Evolutionary conservation across 805 yeast species (phyloP).

Genomic region (Candida michaelii): DNA sequence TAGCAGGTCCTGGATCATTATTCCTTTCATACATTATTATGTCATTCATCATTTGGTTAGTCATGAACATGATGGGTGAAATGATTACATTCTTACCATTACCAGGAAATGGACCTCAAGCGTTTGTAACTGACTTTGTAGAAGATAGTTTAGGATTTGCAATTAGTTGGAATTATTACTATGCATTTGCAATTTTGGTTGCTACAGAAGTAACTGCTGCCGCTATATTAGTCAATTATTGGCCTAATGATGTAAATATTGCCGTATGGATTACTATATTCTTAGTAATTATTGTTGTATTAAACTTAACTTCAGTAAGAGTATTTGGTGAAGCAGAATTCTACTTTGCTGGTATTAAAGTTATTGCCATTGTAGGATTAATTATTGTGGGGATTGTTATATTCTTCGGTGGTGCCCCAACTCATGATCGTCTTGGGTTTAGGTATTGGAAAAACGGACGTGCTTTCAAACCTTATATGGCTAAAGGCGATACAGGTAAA

Average conservation of each 20-base stretch:
- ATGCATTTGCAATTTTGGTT: constrained; percentile 31
- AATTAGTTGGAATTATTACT: constrained; percentile 35
- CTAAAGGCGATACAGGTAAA: constrained; percentile 56
- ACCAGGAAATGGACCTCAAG: constrained; percentile 35
- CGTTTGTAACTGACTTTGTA: constrained; percentile 29
- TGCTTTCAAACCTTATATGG: constrained; percentile 46
- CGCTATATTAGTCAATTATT: constrained; percentile 32
- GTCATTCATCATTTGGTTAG: constrained; percentile 26
- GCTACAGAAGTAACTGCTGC: constrained; percentile 39
- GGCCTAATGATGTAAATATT: constrained; percentile 29
- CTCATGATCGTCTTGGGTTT: constrained; percentile 70
- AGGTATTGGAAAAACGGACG: constrained; percentile 54
- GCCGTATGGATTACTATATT: constrained; percentile 46
- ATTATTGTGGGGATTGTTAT: constrained; percentile 61
- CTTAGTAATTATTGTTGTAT: constrained; percentile 36
- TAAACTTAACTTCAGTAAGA: constrained; percentile 49
- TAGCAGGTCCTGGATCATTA: constrained; percentile 67
- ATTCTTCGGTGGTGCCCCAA: constrained; percentile 77
- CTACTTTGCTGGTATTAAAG: constrained; percentile 62
- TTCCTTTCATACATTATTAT: constrained; percentile 38
- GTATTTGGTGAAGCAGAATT: constrained; percentile 57
- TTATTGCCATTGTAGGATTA: constrained; percentile 60
- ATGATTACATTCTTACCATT: constrained; percentile 35
- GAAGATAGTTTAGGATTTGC: constrained; percentile 34
- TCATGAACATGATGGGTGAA: constrained; percentile 34